These are phyloP conservation scores for Ophiostoma fasciatum DNA, from an alignment of 2,329 filamentous ascomycete genomes.

Conservation along the genomic window DNA sequence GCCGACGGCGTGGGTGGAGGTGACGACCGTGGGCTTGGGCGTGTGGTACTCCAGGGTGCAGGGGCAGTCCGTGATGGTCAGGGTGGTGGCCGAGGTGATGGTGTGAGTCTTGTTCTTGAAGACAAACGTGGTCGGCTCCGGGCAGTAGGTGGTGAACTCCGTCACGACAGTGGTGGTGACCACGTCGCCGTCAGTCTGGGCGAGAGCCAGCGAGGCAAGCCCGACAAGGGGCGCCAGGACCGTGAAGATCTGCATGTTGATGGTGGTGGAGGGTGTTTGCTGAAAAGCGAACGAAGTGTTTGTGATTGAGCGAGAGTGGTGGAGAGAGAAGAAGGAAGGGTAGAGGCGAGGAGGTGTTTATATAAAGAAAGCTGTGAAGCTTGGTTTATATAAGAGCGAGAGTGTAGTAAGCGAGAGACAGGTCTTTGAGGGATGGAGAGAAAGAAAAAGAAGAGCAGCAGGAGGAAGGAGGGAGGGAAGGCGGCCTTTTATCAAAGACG, in stretches of 20 bases:
- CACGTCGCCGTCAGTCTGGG: not conserved
- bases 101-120: conserved; percentile 55
- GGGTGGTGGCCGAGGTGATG: conserved; percentile 11
- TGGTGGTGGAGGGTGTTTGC: not conserved
- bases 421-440: not conserved
- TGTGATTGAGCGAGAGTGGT: conserved; percentile 3
- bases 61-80: conserved; percentile 14
- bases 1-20: not conserved
- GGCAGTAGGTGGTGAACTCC: conserved; percentile 57
- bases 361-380: not conserved
- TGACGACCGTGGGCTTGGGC: not conserved
- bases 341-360: not conserved
- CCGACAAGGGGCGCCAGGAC: conserved; percentile 8
- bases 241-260: conserved; percentile 10
- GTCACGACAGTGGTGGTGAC: conserved; percentile 28
- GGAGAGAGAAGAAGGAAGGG: not conserved
- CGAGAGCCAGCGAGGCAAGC: conserved; percentile 6
- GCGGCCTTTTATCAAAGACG: conserved; percentile 7
- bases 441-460: not conserved
- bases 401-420: conserved; percentile 8
- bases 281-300: not conserved
- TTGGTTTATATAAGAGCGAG: conserved; percentile 3
- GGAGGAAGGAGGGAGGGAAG: not conserved
- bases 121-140: conserved; percentile 49
- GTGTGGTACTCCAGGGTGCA: conserved; percentile 10